Evolutionary conservation across 139 green algal species (phyloP), one percentile per base, ranked within the genome.

Genomic region (Deuterostichococcus epilithicus): DNA sequence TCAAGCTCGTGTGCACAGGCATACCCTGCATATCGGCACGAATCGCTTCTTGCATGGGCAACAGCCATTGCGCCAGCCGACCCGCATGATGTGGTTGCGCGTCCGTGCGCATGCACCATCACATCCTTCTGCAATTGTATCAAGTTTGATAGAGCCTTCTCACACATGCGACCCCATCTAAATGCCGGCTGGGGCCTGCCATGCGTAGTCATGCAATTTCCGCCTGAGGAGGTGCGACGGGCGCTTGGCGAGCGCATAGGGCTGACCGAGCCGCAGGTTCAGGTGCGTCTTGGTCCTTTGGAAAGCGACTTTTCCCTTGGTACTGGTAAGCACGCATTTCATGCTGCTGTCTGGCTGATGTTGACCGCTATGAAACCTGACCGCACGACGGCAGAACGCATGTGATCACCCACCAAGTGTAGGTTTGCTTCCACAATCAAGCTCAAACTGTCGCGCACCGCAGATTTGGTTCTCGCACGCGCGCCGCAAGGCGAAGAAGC

Each of bases 381-480:
- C 18, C 13, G 15, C 13, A 60, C 15, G 15, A 60, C 45, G 18
- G 45, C 18, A 26, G 13, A 33, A n/a, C 44, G 30, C 68, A 73
- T n/a, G 35, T 13, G 1, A 26, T 72, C 52, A 39, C 5, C 36
- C n/a, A 33, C 15, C 63, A 34, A 63, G 59, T 26, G 10, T 30
- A 42, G 45, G 20, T 35, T 68, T 10, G 35, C 68, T 6, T 8
- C n/a, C 68, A 22, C 68, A n/a, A n/a, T n/a, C n/a, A n/a, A n/a
- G n/a, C n/a, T n/a, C n/a, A n/a, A n/a, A n/a, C n/a, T n/a, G n/a
- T n/a, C 33, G 38, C 5, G 6, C 23, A 1, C 37, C 76, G 72
- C 83, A 94, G 86, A 76, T 81, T 26, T 95, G 91, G 91, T 95
- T 94, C 84, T 88, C 79, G 13, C 85, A 86, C 70, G 75, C 82